Conservation (phyloP, 169 alveolate genomes). For the Plasmodium ovale region DNA sequence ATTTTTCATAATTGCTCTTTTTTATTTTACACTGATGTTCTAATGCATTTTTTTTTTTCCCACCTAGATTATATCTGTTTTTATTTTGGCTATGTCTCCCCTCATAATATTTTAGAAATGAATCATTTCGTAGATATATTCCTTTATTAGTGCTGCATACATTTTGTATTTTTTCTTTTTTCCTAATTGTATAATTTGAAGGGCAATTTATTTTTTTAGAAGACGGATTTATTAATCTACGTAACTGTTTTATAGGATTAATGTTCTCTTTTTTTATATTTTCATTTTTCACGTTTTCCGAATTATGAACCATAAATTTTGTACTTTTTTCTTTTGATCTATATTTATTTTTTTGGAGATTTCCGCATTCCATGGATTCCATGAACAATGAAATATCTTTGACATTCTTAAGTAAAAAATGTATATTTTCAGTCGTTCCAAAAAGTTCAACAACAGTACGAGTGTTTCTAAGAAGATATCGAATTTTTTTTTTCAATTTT, state of each 20-base stretch:
- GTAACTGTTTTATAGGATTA: slow-evolving; percentile 6
- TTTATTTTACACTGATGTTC: slow-evolving; percentile 7
- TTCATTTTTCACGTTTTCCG: slow-evolving; percentile 11
- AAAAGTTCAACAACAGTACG: slow-evolving; percentile 19
- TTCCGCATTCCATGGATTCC: slow-evolving; percentile 10
- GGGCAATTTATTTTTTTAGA: not conserved
- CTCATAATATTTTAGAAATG: slow-evolving; percentile 29
- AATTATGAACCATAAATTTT: not conserved
- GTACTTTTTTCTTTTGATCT: slow-evolving; percentile 18
- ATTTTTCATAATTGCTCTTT: slow-evolving; percentile 5
- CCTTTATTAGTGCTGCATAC: slow-evolving; percentile 10
- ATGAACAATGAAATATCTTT: slow-evolving; percentile 36
- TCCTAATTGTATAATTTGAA: not conserved
- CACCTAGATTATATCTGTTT: not conserved
- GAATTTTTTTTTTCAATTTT: slow-evolving; percentile 42
- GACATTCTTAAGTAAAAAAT: slow-evolving; percentile 8
- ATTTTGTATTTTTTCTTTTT: slow-evolving; percentile 20
- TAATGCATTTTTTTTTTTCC: not conserved
- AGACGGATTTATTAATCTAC: slow-evolving; percentile 12
- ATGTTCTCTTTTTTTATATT: slow-evolving; percentile 7
- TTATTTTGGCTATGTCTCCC: slow-evolving; percentile 14
- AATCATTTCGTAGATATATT: slow-evolving; percentile 7
- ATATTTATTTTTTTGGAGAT: slow-evolving; percentile 3
- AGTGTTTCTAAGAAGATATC: slow-evolving; percentile 9
- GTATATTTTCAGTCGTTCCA: slow-evolving; percentile 22